phyloP scores from a whole-genome alignment of 805 yeast genomes.

The Candida michaelii region DNA sequence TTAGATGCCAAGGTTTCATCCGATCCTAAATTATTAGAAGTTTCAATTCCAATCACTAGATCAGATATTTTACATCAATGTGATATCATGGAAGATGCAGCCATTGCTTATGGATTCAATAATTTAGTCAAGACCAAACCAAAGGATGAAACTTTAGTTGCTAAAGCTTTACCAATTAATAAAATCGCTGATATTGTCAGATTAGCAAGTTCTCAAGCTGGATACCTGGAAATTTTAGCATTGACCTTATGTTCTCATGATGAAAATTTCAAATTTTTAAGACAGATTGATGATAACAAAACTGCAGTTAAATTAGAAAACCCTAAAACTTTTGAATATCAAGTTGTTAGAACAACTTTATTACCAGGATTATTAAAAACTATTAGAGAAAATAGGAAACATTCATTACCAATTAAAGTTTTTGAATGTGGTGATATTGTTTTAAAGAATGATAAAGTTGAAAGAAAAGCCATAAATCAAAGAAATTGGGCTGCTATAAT shows the following conservation, averaged over 20 bases:
- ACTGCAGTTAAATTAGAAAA: constrained; percentile 87
- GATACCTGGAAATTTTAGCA: constrained; percentile 95
- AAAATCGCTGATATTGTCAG: constrained; percentile 89
- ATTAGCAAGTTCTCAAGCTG: constrained; percentile 87
- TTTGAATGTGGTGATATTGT: constrained; percentile 96
- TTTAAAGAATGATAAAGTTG: constrained; percentile 72
- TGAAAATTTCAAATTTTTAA: constrained; percentile 89
- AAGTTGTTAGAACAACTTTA: constrained; percentile 93
- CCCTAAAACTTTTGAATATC: constrained; percentile 95
- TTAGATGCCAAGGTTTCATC: constrained; percentile 55
- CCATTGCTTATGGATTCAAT: constrained; percentile 93
- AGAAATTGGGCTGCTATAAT: constrained; percentile 93
- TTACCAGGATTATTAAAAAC: constrained; percentile 95
- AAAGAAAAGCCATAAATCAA: constrained; percentile 88
- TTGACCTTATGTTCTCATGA: constrained; percentile 94
- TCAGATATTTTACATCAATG: constrained; percentile 95
- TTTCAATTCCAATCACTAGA: constrained; percentile 87
- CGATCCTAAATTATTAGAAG: constrained; percentile 55
- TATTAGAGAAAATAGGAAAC: constrained; percentile 92
- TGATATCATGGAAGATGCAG: constrained; percentile 98
- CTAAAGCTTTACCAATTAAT: constrained; percentile 87
- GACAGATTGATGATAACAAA: constrained; percentile 69
- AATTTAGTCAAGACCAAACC: constrained; percentile 78
- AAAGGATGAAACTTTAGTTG: constrained; percentile 75
- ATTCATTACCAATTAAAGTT: constrained; percentile 89